Percentiles rank a stretch among this genome's conserved stretches.
phyloP scores from a whole-genome alignment of 2,329 filamentous ascomycete genomes.

The Pyrenochaeta sp. region DNA sequence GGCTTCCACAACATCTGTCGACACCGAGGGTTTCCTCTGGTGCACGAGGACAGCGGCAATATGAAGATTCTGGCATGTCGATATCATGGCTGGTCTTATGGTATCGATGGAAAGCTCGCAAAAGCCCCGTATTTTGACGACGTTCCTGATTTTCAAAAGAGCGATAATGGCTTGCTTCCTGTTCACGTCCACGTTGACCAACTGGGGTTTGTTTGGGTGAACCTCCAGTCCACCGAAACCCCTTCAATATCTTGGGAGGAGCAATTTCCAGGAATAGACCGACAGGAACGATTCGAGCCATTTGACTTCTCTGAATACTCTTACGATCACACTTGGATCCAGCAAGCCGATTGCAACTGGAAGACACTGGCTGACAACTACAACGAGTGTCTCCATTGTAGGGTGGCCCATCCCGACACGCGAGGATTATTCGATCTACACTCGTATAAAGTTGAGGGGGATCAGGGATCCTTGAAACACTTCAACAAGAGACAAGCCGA shows the following conservation, averaged over 20 bases:
- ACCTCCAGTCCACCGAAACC: conserved; percentile 22
- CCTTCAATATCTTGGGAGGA: not conserved
- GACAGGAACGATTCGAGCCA: not conserved
- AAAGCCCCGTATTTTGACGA: conserved; percentile 53
- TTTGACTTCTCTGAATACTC: conserved; percentile 1
- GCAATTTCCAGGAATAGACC: not conserved
- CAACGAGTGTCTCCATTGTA: conserved; percentile 70
- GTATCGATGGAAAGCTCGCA: conserved; percentile 48
- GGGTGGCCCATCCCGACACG: conserved; percentile 59
- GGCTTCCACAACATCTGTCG: conserved; percentile 55
- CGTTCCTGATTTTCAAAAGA: conserved; percentile 46
- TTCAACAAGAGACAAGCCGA: not conserved
- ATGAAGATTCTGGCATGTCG: conserved; percentile 47
- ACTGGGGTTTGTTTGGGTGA: conserved; percentile 38
- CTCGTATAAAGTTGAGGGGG: conserved; percentile 61
- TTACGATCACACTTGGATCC: conserved; percentile 13
- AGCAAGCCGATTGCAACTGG: conserved; percentile 15
- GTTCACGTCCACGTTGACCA: conserved; percentile 31
- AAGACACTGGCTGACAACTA: conserved; percentile 60
- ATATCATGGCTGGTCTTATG: conserved; percentile 56
- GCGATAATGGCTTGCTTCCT: conserved; percentile 36
- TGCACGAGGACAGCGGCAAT: conserved; percentile 24
- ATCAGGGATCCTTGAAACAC: conserved; percentile 5
- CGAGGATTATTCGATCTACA: conserved; percentile 58
- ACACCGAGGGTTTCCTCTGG: conserved; percentile 47